A percentile compares a stretch with the other conserved stretches of the same genome.
Conservation (phyloP, 176 grass and related monocot genomes). For the Cenchrus americanus region DNA sequence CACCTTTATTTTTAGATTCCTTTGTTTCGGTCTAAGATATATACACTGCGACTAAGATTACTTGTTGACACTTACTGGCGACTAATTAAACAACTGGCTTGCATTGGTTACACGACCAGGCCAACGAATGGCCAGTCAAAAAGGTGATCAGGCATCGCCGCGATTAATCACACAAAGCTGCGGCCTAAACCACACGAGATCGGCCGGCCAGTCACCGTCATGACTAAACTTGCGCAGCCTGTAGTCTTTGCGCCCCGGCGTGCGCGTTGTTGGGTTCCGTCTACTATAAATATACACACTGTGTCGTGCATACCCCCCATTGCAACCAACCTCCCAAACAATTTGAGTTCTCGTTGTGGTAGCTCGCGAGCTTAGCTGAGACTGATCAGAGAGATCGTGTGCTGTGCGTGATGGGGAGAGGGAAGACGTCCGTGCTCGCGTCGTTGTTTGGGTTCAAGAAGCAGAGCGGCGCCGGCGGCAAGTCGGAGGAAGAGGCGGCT, state of each 20-base stretch:
- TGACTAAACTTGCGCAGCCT: neutral
- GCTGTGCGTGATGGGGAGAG: conserved; percentile 29
- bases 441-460: conserved; percentile 38
- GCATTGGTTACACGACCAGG: conserved; percentile 8
- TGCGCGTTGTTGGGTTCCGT: neutral
- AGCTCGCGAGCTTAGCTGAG: neutral
- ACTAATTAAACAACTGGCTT: conserved; percentile 13
- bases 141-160: neutral
- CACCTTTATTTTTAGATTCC: neutral
- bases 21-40: neutral
- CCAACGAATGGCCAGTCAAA: conserved; percentile 40
- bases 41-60: neutral
- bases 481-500: neutral
- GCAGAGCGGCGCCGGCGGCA: neutral
- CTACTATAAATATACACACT: conserved; percentile 41
- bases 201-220: neutral
- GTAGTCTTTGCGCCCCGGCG: neutral
- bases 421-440: conserved; percentile 42
- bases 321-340: conserved; percentile 7
- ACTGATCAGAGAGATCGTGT: neutral
- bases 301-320: neutral
- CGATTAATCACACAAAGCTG: conserved; percentile 39
- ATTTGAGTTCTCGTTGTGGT: neutral
- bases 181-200: conserved; percentile 30
- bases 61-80: neutral